Evolutionary conservation across 1,284 basidiomycete genomes (phyloP), one percentile per base, ranked within the genome.

Genomic region (Ceratobasidium sp.): DNA sequence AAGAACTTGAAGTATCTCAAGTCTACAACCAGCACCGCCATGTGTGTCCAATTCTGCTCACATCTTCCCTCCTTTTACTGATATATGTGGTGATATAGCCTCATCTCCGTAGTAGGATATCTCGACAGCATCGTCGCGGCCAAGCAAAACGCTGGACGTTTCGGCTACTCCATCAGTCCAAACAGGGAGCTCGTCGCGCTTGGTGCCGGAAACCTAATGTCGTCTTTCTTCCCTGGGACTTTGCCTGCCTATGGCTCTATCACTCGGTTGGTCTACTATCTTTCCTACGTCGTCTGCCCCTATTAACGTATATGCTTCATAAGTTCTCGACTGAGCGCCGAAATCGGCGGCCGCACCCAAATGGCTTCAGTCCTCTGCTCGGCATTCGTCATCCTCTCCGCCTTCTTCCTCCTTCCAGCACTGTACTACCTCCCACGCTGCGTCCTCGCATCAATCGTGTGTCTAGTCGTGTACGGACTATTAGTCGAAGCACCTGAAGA

Each of bases 161-260:
- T 93, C 82, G 93, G 94, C 1, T 93, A 98, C 83, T 90, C 93
- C 0, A 94, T 98, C 81, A 94, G 93, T 80, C 95, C 96, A 0
- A 98, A 98, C 83, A 91, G 96, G 52, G 96, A 98, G 83, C 87
- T 96, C 1, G 95, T 96, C 56, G 95, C 95, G 0, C 86, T 96
- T n/a, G 86, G 85, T 65, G 91, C 93, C 15, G 91, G 91, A 4
- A 98, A 98, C 83, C 86, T 98, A 33, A 88, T 87, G 1, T 91
- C 88, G 0, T 93, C 94, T 0, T 93, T 96, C 81, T 86, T 97
- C 75, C 93, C 94, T 3, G 96, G 96, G 0, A 93, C 93, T 0
- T 87, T 98, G 3, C 95, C 96, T 0, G 94, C 95, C 0, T 97
- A 92, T 83, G 96, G 96, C 0, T 94, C 93, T 1, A 95, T 97